Evolutionary conservation across 1,284 basidiomycete genomes (phyloP), one percentile per base, ranked within the genome.

Genomic region (Cryptococcus sp.): DNA sequence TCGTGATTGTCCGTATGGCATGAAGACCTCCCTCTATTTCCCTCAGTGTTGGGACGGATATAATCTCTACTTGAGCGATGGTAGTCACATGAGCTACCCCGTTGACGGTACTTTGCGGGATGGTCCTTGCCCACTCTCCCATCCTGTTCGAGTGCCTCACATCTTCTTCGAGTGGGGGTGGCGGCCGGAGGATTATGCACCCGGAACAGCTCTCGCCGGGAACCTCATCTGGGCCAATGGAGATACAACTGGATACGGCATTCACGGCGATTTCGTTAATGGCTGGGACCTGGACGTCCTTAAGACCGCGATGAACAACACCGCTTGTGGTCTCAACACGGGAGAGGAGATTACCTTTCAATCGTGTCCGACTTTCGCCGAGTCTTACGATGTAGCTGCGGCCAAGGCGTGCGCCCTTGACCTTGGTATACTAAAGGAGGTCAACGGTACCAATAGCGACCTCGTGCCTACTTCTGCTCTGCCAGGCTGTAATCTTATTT

Each of bases 161-260:
- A 66, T 75, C 47, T 51, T 65, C 50, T 56, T 73, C 52, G 73
- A 75, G 55, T 64, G 57, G 51, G 66, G 65, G 17, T 70, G 55
- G 46, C 17, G 57, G 8, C 58, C 62, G 17, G 41, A 46, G 4
- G 20, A 49, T 2, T 59, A 53, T 40, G 53, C 55, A 34, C 63
- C 65, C 0, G 65, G 63, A 17, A 58, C 50, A 5, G 34, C 60
- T 1, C 23, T 67, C 16, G 56, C 51, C 40, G 69, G 72, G 3
- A 63, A 72, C 44, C 55, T 75, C 19, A 65, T 62, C 19, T 75
- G 72, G 72, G 70, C 75, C 10, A 72, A 71, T 48, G 73, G 73
- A 13, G 73, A 75, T 54, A 70, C 66, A 1, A 75, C 70, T 11
- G 71, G 70, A 13, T 68, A 62, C 50, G 72, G 70, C 16, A 50